These are phyloP conservation scores for Cenchrus americanus DNA, from an alignment of 176 grass and related monocot species.

Conservation along the genomic window DNA sequence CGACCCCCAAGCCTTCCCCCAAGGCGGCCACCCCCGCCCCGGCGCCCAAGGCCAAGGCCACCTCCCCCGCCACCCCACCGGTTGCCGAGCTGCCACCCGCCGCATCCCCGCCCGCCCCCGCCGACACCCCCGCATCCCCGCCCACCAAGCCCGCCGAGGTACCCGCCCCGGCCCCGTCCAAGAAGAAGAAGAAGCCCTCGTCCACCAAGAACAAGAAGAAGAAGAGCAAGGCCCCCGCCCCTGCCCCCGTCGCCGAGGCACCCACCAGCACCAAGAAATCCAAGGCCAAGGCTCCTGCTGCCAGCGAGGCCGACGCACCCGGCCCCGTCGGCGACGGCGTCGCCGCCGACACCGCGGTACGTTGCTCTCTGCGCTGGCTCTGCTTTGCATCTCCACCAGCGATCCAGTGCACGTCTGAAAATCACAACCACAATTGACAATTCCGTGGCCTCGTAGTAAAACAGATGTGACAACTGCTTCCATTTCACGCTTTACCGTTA, in stretches of 20 bases:
- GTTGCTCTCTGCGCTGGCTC: not conserved
- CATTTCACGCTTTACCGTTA: not conserved
- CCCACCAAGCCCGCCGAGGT: slow-evolving; percentile 55
- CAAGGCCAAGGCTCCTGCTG: slow-evolving; percentile 47
- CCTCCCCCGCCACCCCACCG: slow-evolving; percentile 35
- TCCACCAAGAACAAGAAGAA: slow-evolving; percentile 61
- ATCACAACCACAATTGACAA: not conserved
- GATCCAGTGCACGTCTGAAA: not conserved
- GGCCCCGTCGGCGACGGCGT: slow-evolving; percentile 34
- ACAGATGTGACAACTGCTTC: not conserved
- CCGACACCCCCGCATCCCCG: slow-evolving; percentile 17
- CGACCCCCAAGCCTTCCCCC: slow-evolving; percentile 45
- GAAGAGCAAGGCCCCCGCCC: slow-evolving; percentile 55
- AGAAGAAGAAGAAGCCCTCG: slow-evolving; percentile 52
- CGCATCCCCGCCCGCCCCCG: slow-evolving; percentile 34
- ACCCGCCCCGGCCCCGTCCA: slow-evolving; percentile 61
- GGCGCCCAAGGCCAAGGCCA: slow-evolving; percentile 31
- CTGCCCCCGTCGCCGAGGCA: slow-evolving; percentile 45
- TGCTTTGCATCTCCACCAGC: not conserved
- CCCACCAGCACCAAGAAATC: slow-evolving; percentile 14
- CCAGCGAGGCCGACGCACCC: slow-evolving; percentile 33
- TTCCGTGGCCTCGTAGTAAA: not conserved
- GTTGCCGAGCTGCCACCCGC: slow-evolving; percentile 5
- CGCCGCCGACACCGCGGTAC: slow-evolving; percentile 51
- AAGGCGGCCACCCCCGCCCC: slow-evolving; percentile 36